These are phyloP conservation scores for Syzygium oleosum DNA, from an alignment of 345 rosid species.

Conservation along the genomic window DNA sequence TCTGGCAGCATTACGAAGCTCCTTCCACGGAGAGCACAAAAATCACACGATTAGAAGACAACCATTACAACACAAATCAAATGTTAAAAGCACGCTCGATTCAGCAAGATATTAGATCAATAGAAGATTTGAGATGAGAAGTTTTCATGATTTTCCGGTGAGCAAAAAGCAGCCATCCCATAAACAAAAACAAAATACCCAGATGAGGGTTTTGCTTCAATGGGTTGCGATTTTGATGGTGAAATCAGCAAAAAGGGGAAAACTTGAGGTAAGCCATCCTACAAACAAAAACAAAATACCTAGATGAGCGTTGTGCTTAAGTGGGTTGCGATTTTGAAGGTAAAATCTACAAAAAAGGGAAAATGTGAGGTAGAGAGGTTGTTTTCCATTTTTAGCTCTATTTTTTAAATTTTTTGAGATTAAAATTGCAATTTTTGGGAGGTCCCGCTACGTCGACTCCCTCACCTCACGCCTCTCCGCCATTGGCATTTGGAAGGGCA, in stretches of 20 bases:
- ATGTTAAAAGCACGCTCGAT: too few species aligned
- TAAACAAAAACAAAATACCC: not conserved
- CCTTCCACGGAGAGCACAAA: not conserved
- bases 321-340: too few species aligned
- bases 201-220: accelerated
- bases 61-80: too few species aligned
- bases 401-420: not conserved
- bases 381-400: not conserved
- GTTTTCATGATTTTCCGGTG: not conserved
- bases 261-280: too few species aligned
- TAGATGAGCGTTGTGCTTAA: too few species aligned
- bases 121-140: too few species aligned
- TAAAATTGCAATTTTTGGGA: not conserved
- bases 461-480: too few species aligned
- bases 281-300: too few species aligned
- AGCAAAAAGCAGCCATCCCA: not conserved
- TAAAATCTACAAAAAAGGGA: too few species aligned
- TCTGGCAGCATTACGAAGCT: not conserved
- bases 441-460: not conserved
- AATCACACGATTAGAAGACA: not conserved
- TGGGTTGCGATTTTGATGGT: accelerated
- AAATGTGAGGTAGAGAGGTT: not conserved
- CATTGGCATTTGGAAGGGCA: not conserved
- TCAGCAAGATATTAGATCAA: too few species aligned
- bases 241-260: not conserved